phyloP scores from a whole-genome alignment of 2,329 filamentous ascomycete genomes.

The Fonsecaea monophora region DNA sequence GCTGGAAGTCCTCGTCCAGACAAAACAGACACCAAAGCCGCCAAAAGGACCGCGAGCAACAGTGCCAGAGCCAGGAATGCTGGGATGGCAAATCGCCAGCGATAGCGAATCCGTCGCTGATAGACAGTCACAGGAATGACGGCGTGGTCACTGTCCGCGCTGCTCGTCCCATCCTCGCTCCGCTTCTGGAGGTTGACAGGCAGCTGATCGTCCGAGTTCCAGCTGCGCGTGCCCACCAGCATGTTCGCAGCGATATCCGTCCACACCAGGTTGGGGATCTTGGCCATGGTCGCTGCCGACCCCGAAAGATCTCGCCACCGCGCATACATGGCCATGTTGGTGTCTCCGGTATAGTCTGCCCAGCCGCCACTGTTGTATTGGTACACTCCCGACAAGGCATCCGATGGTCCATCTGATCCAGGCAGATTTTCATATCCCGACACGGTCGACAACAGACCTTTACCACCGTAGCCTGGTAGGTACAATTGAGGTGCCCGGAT shows the following conservation, averaged over 20 bases:
- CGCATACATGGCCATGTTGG: slow-evolving; percentile 50
- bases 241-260: slow-evolving; percentile 55
- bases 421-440: slow-evolving; percentile 45
- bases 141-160: not conserved
- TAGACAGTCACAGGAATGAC: slow-evolving; percentile 42
- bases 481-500: slow-evolving; percentile 44
- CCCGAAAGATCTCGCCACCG: slow-evolving; percentile 50
- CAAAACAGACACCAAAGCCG: slow-evolving; percentile 47
- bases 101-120: slow-evolving; percentile 44
- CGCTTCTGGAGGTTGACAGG: slow-evolving; percentile 30
- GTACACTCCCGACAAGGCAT: slow-evolving; percentile 23
- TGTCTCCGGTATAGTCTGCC: slow-evolving; percentile 43
- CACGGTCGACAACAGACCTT: slow-evolving; percentile 22
- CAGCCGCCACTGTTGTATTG: slow-evolving; percentile 1
- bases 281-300: slow-evolving; percentile 40
- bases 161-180: slow-evolving; percentile 21
- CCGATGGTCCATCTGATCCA: slow-evolving; percentile 43
- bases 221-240: slow-evolving; percentile 50
- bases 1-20: slow-evolving; percentile 38
- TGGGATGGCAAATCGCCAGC: slow-evolving; percentile 46
- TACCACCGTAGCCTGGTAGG: slow-evolving; percentile 42
- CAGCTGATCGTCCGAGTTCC: slow-evolving; percentile 9
- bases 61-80: slow-evolving; percentile 46
- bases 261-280: slow-evolving; percentile 55
- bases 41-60: slow-evolving; percentile 47